Conservation (phyloP, 2,329 filamentous ascomycete genomes). For the Pyrenophora graminea region DNA sequence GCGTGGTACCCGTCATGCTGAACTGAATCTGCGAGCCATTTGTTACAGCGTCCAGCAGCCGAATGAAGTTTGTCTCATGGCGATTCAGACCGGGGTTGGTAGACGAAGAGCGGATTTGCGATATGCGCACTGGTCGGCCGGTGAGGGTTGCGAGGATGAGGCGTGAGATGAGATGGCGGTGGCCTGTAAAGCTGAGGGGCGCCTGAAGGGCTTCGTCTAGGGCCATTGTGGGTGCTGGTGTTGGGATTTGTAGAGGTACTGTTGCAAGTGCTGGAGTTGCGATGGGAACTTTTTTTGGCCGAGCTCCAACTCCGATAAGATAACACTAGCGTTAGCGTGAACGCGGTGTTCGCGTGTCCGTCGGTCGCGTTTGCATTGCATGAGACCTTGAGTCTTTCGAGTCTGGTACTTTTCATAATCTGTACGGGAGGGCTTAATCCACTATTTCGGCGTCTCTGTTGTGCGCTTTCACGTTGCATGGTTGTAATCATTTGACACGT, state of each 20-base stretch:
- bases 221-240: conserved; percentile 28
- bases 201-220: conserved; percentile 48
- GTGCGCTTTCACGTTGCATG: not conserved
- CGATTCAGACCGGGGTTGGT: conserved; percentile 87
- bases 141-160: conserved; percentile 90
- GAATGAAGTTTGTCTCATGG: conserved; percentile 93
- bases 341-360: conserved; percentile 10
- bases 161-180: conserved; percentile 79
- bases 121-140: conserved; percentile 86
- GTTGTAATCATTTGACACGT: not conserved
- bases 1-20: conserved; percentile 90
- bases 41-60: conserved; percentile 89
- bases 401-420: no score
- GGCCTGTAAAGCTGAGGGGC: conserved; percentile 76
- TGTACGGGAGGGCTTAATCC: no score
- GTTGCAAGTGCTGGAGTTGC: not conserved
- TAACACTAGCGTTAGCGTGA: conserved; percentile 12
- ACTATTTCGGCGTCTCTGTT: not conserved
- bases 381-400: not conserved
- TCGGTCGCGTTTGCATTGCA: conserved; percentile 2
- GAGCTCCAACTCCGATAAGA: conserved; percentile 18
- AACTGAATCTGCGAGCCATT: conserved; percentile 96
- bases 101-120: conserved; percentile 86
- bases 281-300: conserved; percentile 27
- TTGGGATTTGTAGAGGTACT: not conserved